Evolutionary conservation across 2,329 filamentous ascomycete genomes (phyloP), one percentile per base, ranked within the genome.

Genomic region (Xylariaceae sp.): DNA sequence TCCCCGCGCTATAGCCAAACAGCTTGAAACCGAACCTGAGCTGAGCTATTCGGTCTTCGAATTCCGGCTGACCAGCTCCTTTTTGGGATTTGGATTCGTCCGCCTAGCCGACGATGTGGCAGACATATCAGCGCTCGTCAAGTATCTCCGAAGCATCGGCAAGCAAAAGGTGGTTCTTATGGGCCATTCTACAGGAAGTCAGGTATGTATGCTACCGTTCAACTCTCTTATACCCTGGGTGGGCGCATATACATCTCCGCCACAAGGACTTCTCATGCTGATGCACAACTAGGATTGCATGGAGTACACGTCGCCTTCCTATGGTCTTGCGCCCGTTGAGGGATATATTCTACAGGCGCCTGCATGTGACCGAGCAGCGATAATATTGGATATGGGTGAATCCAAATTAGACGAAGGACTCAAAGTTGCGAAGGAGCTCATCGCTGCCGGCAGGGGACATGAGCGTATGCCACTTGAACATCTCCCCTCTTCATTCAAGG

Each of bases 341-440:
- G 92, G 89, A 37, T 87, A 86, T 47, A 88, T 96, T 44, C 75
- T 96, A 52, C 92, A 96, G 71, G 91, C 88, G 0, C 87, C 90
- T 0, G 87, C 93, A 2, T 90, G 86, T 1, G 91, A 96, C 71
- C 81, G 91, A 26, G 88, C 96, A 70, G 83, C 81, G 0, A 67
- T 89, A 10, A 73, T 73, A 2, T 67, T 75, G 3, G 68, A 81
- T 6, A 74, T 84, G 48, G 70, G 71, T 0, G 66, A 76, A 3
- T 73, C 78, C 5, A 64, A 70, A 26, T 73, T 83, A 57, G 74
- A 80, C 16, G 71, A 71, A 48, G 77, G 73, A 52, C 65, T 87
- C 9, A 71, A 75, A 1, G 66, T 78, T 9, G 85, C 88, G 0
- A 73, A 78, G 52, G 72, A 76, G 45, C 79, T 86, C 77, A 81